Conservation (phyloP, 768 basidiomycete species). For the Pulveroboletus sp. region DNA sequence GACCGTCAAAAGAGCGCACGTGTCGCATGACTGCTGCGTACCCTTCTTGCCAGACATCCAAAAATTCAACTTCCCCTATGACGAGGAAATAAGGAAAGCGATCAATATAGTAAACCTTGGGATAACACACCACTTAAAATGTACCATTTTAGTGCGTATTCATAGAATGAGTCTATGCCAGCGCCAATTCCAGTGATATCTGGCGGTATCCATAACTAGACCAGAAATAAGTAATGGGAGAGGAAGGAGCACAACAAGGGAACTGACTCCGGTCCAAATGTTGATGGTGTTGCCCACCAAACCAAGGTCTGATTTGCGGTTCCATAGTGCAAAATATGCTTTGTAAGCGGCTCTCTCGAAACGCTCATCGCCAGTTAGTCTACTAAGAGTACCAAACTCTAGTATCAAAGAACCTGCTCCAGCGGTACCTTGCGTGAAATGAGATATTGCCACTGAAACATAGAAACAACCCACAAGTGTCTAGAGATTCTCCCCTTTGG, state of each 20-base stretch:
- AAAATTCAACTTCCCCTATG: conserved; percentile 70
- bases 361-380: conserved; percentile 82
- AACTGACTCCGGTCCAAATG: conserved; percentile 69
- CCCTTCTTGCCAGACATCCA: conserved; percentile 80
- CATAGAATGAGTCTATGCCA: conserved; percentile 93
- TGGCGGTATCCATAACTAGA: conserved; percentile 65
- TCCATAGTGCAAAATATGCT: conserved; percentile 94
- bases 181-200: conserved; percentile 84
- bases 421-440: conserved; percentile 60
- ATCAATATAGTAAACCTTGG: neutral
- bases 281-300: conserved; percentile 90
- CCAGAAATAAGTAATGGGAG: conserved; percentile 6
- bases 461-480: conserved; percentile 65
- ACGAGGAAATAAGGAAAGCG: neutral
- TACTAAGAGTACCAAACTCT: conserved; percentile 90
- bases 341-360: conserved; percentile 88
- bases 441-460: neutral
- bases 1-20: conserved; percentile 75
- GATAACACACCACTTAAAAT: conserved; percentile 63
- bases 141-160: conserved; percentile 92
- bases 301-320: conserved; percentile 77
- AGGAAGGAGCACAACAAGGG: neutral
- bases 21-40: conserved; percentile 86
- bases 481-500: conserved; percentile 65
- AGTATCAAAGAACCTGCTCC: conserved; percentile 91